Conservation (phyloP, 257 asterid genomes). For the Solanum sitiens region DNA sequence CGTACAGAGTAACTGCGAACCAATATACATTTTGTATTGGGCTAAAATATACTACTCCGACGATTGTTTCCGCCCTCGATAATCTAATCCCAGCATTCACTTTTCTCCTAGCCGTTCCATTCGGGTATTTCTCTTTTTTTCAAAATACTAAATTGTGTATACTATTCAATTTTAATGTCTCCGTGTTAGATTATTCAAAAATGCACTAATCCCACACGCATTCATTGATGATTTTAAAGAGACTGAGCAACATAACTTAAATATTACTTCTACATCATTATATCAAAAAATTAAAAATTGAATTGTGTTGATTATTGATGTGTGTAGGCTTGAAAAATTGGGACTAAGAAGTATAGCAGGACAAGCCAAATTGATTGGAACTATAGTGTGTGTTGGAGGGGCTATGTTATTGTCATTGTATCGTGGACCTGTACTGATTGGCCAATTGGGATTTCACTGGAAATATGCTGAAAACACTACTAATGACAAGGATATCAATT, state of each 20-base stretch:
- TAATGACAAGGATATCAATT: neutral
- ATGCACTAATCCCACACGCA: too few species aligned
- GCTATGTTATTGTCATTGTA: conserved; percentile 41
- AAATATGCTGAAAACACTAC: conserved; percentile 27
- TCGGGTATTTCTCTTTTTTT: conserved; percentile 31
- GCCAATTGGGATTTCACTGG: conserved; percentile 59
- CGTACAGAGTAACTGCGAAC: conserved; percentile 53
- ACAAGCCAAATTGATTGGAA: conserved; percentile 32
- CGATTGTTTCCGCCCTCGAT: conserved; percentile 65
- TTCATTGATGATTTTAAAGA: neutral
- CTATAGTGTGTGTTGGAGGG: neutral
- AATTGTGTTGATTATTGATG: neutral
- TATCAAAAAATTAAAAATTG: neutral
- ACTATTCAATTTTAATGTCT: too few species aligned
- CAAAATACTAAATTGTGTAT: neutral
- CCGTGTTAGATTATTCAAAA: too few species aligned
- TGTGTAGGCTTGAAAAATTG: conserved; percentile 45
- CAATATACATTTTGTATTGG: conserved; percentile 78
- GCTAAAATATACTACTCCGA: conserved; percentile 74
- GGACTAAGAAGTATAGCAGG: conserved; percentile 49
- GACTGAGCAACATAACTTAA: neutral
- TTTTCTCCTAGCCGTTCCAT: conserved; percentile 55
- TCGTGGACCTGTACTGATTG: conserved; percentile 45
- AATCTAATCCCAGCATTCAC: conserved; percentile 78
- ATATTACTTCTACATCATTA: neutral